Evolutionary conservation across 306 rosid genomes (phyloP).

Genomic region (Vigna radiata): DNA sequence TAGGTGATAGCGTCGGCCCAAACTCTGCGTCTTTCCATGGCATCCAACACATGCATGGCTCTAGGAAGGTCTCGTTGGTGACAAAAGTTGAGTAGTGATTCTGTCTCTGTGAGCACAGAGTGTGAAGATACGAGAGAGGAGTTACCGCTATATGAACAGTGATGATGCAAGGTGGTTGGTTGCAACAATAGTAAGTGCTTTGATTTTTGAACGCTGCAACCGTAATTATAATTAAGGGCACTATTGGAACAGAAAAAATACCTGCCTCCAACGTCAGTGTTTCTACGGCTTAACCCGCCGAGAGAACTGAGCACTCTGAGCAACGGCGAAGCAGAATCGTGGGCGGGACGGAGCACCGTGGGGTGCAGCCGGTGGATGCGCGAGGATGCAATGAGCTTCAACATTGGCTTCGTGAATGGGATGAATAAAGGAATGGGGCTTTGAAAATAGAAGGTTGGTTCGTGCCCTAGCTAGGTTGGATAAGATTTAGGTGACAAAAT

Average conservation of each 20-base stretch:
- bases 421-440: neutral
- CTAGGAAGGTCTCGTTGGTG: slow-evolving; percentile 69
- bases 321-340: slow-evolving; percentile 59
- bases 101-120: slow-evolving; percentile 43
- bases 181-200: slow-evolving; percentile 46
- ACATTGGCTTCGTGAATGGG: slow-evolving; percentile 53
- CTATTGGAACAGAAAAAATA: slow-evolving; percentile 76
- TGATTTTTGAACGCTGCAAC: neutral
- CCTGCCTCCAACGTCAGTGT: slow-evolving; percentile 50
- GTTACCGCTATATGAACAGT: slow-evolving; percentile 36
- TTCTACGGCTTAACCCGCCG: slow-evolving; percentile 47
- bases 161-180: slow-evolving; percentile 31
- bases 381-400: slow-evolving; percentile 74
- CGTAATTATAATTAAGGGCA: too few relatives aligned
- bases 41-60: slow-evolving; percentile 75
- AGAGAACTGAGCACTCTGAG: slow-evolving; percentile 60
- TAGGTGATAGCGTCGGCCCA: slow-evolving; percentile 72
- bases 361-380: slow-evolving; percentile 56
- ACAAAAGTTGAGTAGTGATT: slow-evolving; percentile 58
- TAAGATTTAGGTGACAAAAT: neutral
- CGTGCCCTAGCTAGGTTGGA: slow-evolving; percentile 26
- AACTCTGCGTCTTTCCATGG: slow-evolving; percentile 64
- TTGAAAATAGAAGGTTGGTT: slow-evolving; percentile 28
- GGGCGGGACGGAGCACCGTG: slow-evolving; percentile 52
- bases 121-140: slow-evolving; percentile 37